Evolutionary conservation across 2,329 filamentous ascomycete species (phyloP).

Genomic region (Alternaria solani): DNA sequence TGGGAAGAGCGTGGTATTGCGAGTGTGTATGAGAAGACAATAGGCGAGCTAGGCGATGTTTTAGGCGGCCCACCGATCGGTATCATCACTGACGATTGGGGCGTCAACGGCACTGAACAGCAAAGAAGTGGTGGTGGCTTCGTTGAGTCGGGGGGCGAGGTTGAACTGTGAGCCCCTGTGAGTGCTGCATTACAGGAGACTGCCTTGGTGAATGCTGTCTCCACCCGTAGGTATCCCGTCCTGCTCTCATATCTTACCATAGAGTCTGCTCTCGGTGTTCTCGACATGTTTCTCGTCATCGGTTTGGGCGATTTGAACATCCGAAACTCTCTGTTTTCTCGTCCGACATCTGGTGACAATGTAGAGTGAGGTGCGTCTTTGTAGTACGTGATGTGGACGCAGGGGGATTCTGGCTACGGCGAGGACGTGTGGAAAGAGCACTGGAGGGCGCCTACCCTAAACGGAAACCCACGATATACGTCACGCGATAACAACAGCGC

Average conservation of each 20-base stretch:
- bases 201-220: background rate
- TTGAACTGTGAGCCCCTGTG: background rate
- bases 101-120: conserved; percentile 15
- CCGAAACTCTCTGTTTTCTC: background rate
- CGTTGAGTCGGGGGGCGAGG: conserved; percentile 21
- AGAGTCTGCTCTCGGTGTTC: background rate
- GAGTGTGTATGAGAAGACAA: conserved; percentile 79
- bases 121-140: conserved; percentile 21
- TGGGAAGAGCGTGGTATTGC: conserved; percentile 54
- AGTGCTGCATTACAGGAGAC: background rate
- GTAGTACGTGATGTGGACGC: background rate
- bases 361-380: too few relatives aligned
- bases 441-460: conserved; percentile 21
- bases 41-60: conserved; percentile 75
- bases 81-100: conserved; percentile 55
- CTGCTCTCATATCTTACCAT: background rate
- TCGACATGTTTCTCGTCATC: background rate
- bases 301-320: too few relatives aligned
- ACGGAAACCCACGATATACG: conserved; percentile 17
- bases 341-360: background rate
- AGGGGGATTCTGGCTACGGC: background rate
- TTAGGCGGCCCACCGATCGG: conserved; percentile 63
- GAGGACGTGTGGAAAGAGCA: conserved; percentile 8
- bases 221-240: background rate
- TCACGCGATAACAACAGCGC: conserved; percentile 23